Evolutionary conservation across 2,329 filamentous ascomycete species (phyloP), one percentile per base, ranked within the genome.

Genomic region (Apiospora phragmitis): DNA sequence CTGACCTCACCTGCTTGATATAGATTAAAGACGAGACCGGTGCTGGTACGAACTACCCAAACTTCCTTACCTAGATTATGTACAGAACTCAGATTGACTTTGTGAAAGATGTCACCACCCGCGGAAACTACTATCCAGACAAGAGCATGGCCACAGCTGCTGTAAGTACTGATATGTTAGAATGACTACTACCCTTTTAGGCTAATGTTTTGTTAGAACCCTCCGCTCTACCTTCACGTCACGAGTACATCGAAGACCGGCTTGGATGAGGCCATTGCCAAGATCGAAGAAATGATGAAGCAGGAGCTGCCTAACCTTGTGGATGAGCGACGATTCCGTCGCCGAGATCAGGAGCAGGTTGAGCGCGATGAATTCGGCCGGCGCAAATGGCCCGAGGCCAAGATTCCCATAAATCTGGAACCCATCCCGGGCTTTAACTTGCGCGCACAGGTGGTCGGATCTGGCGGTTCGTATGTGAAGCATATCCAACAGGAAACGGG

Each of bases 11-110:
- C 85, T 92, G 88, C 91, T 89, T 96, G 91, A 93, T 93, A 79
- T 95, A 99, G 96, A 99, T 99, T 80, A 97, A 97, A 92, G 95
- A 98, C 87, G 94, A 98, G 80, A 98, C 95, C 91, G 96, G 96
- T 89, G 95, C 96, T 89, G 96, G 96, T 99, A 99, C 91, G 95
- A 90, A 87, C 85, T 82, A 85, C 84, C 83, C 85, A 81, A 83
- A 82, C 81, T 83, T 82, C 81, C 78, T 81, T 51, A 12, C 55
- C 82, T 83, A 83, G 77, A 82, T 81, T 81, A 77, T 83, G 82
- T 82, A 84, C 81, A 85, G 85, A 85, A 82, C 82, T 80, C 83
- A 89, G 83, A 80, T 89, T 90, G 85, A 90, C 86, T 82, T 81
- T 83, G 26, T 29, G 84, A 83, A 94, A 98, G 96, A 99, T 95